Evolutionary conservation across 192 early-diverging fungal species (phyloP), one percentile per base, ranked within the genome.

Genomic region (Phycomyces nitens): DNA sequence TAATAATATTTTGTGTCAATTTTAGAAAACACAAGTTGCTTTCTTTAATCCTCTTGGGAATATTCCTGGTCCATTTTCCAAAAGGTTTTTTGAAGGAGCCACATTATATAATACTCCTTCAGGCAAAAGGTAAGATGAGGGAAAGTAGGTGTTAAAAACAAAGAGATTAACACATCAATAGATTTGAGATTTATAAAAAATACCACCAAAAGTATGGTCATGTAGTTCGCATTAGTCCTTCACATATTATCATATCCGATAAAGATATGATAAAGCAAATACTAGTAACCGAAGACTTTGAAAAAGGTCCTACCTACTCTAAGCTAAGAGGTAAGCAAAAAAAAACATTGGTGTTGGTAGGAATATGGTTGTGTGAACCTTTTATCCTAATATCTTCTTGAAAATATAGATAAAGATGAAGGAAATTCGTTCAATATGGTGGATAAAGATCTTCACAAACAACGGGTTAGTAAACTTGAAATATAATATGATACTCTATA

Each of bases 221-320:
- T 1, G 53, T 72, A 10, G 63, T 66, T 12, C 66, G 71, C 10
- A 10, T 73, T n/a, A 43, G 63, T 22, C 65, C 56, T 22, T 42
- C 20, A 10, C 6, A 16, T 4, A 23, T 76, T 11, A 43, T 47
- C 15, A 50, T 76, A 18, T 39, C 69, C 0, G 74, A 76, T 49
- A 76, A 72, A 63, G 43, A 51, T 39, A 72, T 72, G 54, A 12
- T 65, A 22, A 76, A 76, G 50, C 61, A 76, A 53, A 57, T 76
- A 5, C 51, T 72, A 27, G 60, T 56, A 16, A 65, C 55, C 27
- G 58, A 67, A 42, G 71, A 72, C 23, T 52, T 72, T 34, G 41
- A 52, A 24, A 72, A 72, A 58, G 38, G 64, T n/a, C 16, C 44
- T 14, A 22, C 41, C 15, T 72, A 72, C 20, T 59, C 61, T 26